These are phyloP conservation scores for Phtheirospermum japonicum DNA, from an alignment of 257 asterid genomes.

Conservation along the genomic window DNA sequence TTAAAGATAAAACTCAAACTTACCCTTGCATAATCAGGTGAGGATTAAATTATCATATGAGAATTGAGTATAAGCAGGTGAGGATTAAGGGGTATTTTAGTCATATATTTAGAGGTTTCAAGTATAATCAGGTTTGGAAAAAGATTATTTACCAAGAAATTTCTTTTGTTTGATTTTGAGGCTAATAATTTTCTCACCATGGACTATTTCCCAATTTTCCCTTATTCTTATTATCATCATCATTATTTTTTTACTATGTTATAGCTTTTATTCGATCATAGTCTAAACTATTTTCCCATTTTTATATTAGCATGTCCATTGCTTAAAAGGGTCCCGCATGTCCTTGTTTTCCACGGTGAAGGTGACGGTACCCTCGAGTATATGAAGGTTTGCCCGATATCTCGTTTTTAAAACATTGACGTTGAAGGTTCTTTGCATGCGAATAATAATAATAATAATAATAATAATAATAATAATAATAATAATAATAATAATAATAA, in stretches of 20 bases:
- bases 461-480: too few species aligned
- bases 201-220: background rate
- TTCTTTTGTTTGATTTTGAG: too few species aligned
- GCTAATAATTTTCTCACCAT: too few species aligned
- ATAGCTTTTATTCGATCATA: slow-evolving; percentile 13
- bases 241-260: slow-evolving; percentile 8
- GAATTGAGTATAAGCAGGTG: too few species aligned
- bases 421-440: slow-evolving; percentile 26
- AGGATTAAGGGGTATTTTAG: too few species aligned
- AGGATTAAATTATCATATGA: too few species aligned
- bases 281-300: slow-evolving; percentile 10
- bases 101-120: too few species aligned
- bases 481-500: too few species aligned
- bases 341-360: slow-evolving; percentile 88
- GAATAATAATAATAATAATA: slow-evolving; percentile 27
- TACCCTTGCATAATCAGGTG: background rate
- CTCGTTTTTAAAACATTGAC: slow-evolving; percentile 21
- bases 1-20: background rate
- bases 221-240: background rate
- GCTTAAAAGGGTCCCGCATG: slow-evolving; percentile 67
- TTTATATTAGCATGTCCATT: slow-evolving; percentile 65
- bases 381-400: slow-evolving; percentile 67
- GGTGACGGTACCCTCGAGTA: slow-evolving; percentile 81
- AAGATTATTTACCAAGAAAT: too few species aligned
- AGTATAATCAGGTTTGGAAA: too few species aligned